Evolutionary conservation across 768 basidiomycete species (phyloP).

Genomic region (Collybiopsis confluens): DNA sequence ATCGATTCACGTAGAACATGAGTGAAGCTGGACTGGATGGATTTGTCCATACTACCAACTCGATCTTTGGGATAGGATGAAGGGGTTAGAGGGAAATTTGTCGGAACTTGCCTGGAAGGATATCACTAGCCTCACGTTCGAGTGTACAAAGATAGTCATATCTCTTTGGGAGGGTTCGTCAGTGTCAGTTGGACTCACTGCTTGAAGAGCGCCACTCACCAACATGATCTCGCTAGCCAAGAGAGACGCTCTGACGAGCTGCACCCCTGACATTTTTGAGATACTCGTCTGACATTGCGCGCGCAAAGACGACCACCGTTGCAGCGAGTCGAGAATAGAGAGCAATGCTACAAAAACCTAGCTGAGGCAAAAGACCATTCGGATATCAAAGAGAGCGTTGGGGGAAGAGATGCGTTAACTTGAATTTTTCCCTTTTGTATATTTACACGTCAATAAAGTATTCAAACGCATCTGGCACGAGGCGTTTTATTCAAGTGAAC

Average conservation of each 20-base stretch:
- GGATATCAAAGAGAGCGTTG: no score
- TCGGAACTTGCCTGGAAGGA: neutral
- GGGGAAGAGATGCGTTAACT: no score
- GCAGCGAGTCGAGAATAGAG: no score
- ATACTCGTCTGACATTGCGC: neutral
- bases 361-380: no score
- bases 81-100: no score
- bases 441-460: no score
- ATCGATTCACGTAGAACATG: constrained; percentile 26
- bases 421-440: no score
- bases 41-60: constrained; percentile 21
- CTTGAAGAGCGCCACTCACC: neutral
- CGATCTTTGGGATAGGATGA: constrained; percentile 12
- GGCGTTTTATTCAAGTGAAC: no score
- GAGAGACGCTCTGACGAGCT: neutral
- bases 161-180: no score
- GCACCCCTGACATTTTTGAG: neutral
- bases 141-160: constrained; percentile 5
- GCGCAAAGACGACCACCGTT: neutral
- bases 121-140: neutral
- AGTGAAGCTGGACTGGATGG: constrained; percentile 18
- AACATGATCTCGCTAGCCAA: neutral
- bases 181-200: no score
- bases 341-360: no score
- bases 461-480: no score